These are phyloP conservation scores for Ceratocystis cubensis DNA, from an alignment of 2,329 filamentous ascomycete species.

Conservation along the genomic window DNA sequence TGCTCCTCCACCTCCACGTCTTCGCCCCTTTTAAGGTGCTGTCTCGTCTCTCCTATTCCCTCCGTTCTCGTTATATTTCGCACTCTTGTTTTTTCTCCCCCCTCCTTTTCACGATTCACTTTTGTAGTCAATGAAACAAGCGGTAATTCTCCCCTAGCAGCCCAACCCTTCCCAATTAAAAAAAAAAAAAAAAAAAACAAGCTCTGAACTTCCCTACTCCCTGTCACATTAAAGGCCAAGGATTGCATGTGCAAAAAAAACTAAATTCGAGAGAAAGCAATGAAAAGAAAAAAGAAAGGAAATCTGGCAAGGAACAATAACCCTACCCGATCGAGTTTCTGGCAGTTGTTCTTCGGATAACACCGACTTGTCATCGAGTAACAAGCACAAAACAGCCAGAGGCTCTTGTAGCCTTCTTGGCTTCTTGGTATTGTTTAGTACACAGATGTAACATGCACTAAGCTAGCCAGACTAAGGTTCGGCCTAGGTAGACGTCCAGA, in stretches of 20 bases:
- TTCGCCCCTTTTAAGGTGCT: no score
- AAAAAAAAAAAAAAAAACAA: no score
- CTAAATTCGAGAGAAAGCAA: background rate
- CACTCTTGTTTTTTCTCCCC: background rate
- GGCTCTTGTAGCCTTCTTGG: background rate
- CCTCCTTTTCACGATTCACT: no score
- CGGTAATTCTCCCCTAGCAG: no score
- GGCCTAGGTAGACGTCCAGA: no score
- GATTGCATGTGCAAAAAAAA: no score
- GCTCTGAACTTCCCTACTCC: no score
- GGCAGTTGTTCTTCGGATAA: constrained; percentile 3
- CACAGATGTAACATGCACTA: background rate
- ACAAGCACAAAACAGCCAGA: background rate
- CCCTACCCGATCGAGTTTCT: constrained; percentile 5
- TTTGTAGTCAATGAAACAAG: no score
- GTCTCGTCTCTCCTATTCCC: background rate
- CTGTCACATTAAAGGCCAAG: no score
- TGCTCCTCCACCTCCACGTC: background rate
- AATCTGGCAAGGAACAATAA: background rate
- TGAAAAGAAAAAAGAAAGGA: background rate
- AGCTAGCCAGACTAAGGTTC: background rate
- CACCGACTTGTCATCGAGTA: constrained; percentile 1
- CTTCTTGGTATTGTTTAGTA: background rate
- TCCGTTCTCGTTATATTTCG: background rate
- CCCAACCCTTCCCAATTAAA: no score